Base-by-base conservation (phyloP, 129 eudicot species). In the Centrapalus pauciflorus region DNA sequence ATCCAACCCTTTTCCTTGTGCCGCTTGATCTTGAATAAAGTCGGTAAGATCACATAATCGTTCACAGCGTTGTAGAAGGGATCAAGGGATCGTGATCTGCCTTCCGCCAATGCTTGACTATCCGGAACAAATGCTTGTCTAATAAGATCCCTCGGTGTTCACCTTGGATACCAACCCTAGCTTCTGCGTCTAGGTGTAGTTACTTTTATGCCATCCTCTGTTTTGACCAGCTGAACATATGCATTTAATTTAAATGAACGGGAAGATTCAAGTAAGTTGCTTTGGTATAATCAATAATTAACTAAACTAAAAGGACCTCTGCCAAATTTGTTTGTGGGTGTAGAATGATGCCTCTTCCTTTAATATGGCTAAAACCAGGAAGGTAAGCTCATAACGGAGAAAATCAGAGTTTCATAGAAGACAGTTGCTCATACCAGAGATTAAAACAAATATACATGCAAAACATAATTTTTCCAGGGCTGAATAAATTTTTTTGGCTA, bases 1-100 rank as follows among this genome's bases (percentile, higher is more conserved):
- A 78, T 64, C 94, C 75, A 26, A 70, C 75, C 76, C 49, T 79
- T 75, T 19, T 85, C 81, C 17, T 55, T 62, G 68, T 68, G 78
- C 69, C 37, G 81, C 65, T 89, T 86, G 7, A 94, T 29, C 52
- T 89, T 97, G 5, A 76, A 84, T 12, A 81, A 23, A 23, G 97
- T 89, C 8, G 99, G 99, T 35, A 94, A 82, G 64, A 94, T 89
- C 34, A 94, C 99, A 25, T 77, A 94, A 64, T 94, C 99, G 32
- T 86, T 89, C 0, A 89, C 67, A 17, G 99, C 97, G 64, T 94
- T 87, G 84, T 94, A 94, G 71, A 69, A 94, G 10, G 99, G n/a
- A n/a, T n/a, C n/a, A n/a, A n/a, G n/a, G n/a, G 99, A 69, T 94
- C 99, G 4, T 82, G 99, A 45, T 89, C 99, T 0, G 97, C 99